Percentiles rank a stretch among this genome's conserved stretches.
Conservation (phyloP, 1,139 yeast genomes). For the Saccharomycopsis hybrid region DNA sequence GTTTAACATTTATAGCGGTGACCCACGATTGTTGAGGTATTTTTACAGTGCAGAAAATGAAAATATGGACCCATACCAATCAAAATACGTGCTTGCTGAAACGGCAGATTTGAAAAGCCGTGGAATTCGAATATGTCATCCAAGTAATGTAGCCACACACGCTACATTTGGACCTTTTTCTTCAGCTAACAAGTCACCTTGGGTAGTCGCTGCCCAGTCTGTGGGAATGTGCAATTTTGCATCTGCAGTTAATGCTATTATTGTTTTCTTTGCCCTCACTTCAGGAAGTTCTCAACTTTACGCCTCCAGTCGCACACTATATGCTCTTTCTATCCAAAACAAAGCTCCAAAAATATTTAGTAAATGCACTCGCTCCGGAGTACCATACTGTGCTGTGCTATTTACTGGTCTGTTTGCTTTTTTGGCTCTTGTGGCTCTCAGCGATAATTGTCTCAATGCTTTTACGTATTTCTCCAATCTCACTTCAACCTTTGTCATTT, state of each 20-base stretch:
- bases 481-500: conserved; percentile 62
- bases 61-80: conserved; percentile 12
- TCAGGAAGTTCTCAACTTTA: conserved; percentile 75
- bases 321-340: conserved; percentile 65
- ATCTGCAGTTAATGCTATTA: conserved; percentile 55
- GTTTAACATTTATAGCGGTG: conserved; percentile 67
- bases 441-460: conserved; percentile 53
- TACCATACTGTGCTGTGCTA: conserved; percentile 62
- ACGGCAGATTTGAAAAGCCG: not conserved
- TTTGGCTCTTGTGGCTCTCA: conserved; percentile 55
- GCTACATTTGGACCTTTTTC: conserved; percentile 50
- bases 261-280: conserved; percentile 68
- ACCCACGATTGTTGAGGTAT: conserved; percentile 58
- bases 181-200: conserved; percentile 66
- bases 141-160: conserved; percentile 27
- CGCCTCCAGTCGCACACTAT: conserved; percentile 72
- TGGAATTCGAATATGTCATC: conserved; percentile 12
- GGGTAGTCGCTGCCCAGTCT: conserved; percentile 73
- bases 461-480: conserved; percentile 60
- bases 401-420: conserved; percentile 56
- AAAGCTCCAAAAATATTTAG: conserved; percentile 61
- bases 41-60: too few relatives aligned
- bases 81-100: conserved; percentile 34
- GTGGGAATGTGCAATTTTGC: conserved; percentile 61
- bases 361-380: conserved; percentile 56